Evolutionary conservation across 805 yeast genomes (phyloP).

Genomic region (Kurtzmaniella cleridarum): DNA sequence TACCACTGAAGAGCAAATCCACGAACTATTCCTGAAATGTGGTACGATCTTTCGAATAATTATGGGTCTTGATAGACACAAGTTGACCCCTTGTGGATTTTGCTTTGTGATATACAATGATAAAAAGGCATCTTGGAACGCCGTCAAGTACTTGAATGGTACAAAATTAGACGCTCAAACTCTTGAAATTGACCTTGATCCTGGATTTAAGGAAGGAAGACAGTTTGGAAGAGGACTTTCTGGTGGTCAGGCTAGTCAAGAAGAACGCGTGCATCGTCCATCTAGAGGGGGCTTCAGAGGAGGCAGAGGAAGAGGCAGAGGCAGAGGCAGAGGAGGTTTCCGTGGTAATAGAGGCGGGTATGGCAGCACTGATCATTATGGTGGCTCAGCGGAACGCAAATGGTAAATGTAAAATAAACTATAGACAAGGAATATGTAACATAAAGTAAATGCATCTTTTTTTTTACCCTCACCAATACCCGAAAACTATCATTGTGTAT

Average conservation of each 20-base stretch:
- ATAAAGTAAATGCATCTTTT: too few species aligned
- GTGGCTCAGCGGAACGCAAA: conserved; percentile 10
- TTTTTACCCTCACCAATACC: too few species aligned
- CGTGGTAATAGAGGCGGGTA: conserved; percentile 43
- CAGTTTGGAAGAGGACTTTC: conserved; percentile 90
- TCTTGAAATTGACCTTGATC: conserved; percentile 86
- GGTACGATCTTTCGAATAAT: conserved; percentile 76
- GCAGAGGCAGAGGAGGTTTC: conserved; percentile 36
- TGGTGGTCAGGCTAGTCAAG: conserved; percentile 90
- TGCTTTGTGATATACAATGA: conserved; percentile 79
- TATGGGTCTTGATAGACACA: conserved; percentile 92
- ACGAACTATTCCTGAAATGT: conserved; percentile 77
- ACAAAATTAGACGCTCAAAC: conserved; percentile 80
- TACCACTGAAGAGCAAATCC: conserved; percentile 92
- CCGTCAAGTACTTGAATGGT: conserved; percentile 75
- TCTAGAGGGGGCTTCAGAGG: conserved; percentile 20
- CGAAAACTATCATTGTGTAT: not conserved
- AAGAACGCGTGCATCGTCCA: conserved; percentile 22
- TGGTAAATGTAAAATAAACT: too few species aligned
- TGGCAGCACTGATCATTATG: conserved; percentile 24
- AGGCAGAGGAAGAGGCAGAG: conserved; percentile 15
- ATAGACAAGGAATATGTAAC: too few species aligned
- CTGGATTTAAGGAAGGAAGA: conserved; percentile 93
- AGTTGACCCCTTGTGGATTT: conserved; percentile 93
- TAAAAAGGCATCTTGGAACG: conserved; percentile 69